Conservation (phyloP, 805 yeast species). For the Pichia heedii region DNA sequence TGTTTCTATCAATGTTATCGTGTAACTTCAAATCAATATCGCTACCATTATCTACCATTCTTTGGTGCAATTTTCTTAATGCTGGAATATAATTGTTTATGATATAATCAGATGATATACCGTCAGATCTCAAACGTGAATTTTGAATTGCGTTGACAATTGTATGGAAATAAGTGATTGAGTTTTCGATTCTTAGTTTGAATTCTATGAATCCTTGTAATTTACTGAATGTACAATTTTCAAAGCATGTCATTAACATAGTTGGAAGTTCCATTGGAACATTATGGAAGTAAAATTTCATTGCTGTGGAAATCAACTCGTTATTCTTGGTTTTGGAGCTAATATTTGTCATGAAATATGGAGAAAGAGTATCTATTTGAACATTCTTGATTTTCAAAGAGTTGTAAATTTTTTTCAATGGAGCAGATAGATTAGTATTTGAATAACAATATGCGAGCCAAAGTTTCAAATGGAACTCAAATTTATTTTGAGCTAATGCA, state of each 20-base stretch:
- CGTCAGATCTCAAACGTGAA: constrained; percentile 25
- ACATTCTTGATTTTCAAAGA: constrained; percentile 58
- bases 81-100: constrained; percentile 3
- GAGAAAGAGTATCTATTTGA: constrained; percentile 65
- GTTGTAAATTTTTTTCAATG: constrained; percentile 43
- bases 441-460: constrained; percentile 65
- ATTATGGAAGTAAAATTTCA: constrained; percentile 41
- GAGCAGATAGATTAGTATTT: constrained; percentile 42
- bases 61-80: constrained; percentile 12
- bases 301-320: constrained; percentile 28
- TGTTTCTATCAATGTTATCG: constrained; percentile 56
- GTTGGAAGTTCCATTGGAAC: constrained; percentile 42
- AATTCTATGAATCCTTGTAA: constrained; percentile 58
- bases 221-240: constrained; percentile 54
- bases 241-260: constrained; percentile 45
- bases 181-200: constrained; percentile 39
- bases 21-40: constrained; percentile 26
- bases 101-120: constrained; percentile 4
- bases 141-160: constrained; percentile 28
- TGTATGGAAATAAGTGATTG: constrained; percentile 37
- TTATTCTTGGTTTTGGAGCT: constrained; percentile 32
- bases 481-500: constrained; percentile 46
- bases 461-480: constrained; percentile 60
- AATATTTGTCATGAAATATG: constrained; percentile 40
- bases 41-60: constrained; percentile 11